A percentile compares a stretch with the other conserved stretches of the same genome.
phyloP scores from a whole-genome alignment of 1,139 yeast species.

The Pichia norvegensis region DNA sequence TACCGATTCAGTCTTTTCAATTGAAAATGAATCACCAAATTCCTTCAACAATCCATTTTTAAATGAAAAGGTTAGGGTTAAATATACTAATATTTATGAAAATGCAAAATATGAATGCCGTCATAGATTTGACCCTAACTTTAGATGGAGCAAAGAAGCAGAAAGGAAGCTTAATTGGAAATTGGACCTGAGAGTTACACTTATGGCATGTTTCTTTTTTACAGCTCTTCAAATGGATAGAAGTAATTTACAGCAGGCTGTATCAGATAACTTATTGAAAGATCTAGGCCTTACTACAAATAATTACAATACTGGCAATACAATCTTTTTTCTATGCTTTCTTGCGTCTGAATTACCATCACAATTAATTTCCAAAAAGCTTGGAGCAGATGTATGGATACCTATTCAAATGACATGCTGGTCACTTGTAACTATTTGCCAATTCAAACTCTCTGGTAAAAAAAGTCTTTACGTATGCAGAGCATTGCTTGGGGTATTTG shows the following conservation, averaged over 20 bases:
- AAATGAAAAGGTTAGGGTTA: slow-evolving; percentile 36
- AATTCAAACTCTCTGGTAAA: slow-evolving; percentile 34
- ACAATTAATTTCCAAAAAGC: slow-evolving; percentile 42
- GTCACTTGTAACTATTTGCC: slow-evolving; percentile 43
- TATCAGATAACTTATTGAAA: slow-evolving; percentile 40
- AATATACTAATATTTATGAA: slow-evolving; percentile 37
- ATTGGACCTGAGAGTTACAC: slow-evolving; percentile 39
- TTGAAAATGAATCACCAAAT: background rate
- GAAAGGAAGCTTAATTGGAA: slow-evolving; percentile 32
- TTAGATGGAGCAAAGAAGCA: slow-evolving; percentile 43
- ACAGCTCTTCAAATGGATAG: slow-evolving; percentile 46
- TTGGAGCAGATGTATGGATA: slow-evolving; percentile 49
- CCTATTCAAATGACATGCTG: slow-evolving; percentile 45
- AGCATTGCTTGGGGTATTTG: slow-evolving; percentile 41
- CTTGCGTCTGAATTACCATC: slow-evolving; percentile 48
- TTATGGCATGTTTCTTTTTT: slow-evolving; percentile 44
- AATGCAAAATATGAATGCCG: slow-evolving; percentile 38
- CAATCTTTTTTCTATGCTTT: slow-evolving; percentile 39
- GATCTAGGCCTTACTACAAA: slow-evolving; percentile 39
- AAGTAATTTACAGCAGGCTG: slow-evolving; percentile 42
- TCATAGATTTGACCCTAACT: slow-evolving; percentile 36
- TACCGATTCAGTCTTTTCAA: background rate
- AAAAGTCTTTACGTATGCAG: slow-evolving; percentile 36
- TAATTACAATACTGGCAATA: slow-evolving; percentile 43
- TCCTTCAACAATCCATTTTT: slow-evolving; percentile 23